Percentiles rank a stretch among this genome's conserved stretches.
phyloP scores from a whole-genome alignment of 441 rosid species.

The Kokia cookei region DNA sequence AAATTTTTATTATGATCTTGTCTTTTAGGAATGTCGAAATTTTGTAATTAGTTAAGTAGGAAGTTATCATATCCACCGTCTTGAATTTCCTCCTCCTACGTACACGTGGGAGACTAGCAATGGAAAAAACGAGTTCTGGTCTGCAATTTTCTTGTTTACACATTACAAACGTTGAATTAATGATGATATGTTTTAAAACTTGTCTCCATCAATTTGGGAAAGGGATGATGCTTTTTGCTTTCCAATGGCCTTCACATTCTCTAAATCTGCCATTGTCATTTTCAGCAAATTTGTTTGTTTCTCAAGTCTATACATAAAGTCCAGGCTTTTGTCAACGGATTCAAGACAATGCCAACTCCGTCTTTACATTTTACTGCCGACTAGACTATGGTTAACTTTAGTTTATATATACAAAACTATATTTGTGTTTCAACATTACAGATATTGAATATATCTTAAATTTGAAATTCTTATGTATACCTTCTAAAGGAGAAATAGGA shows the following conservation, averaged over 20 bases:
- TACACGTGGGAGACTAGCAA: too few species aligned
- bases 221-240: background rate
- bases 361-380: background rate
- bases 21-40: too few species aligned
- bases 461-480: too few species aligned
- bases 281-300: background rate
- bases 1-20: too few species aligned
- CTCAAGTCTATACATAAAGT: background rate
- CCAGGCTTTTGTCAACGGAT: background rate
- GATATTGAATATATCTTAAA: too few species aligned
- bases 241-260: background rate
- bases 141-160: background rate
- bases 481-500: too few species aligned
- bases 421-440: too few species aligned
- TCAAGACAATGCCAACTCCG: background rate
- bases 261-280: background rate
- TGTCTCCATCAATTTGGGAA: background rate
- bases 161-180: background rate
- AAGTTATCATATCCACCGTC: too few species aligned
- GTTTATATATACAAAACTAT: too few species aligned
- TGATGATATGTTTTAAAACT: background rate
- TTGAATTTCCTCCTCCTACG: too few species aligned
- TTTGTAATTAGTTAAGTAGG: too few species aligned
- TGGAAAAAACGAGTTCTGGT: too few species aligned
- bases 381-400: background rate